Base-by-base conservation (phyloP, 164 flowering plant species). In the Cinnamomum chago region DNA sequence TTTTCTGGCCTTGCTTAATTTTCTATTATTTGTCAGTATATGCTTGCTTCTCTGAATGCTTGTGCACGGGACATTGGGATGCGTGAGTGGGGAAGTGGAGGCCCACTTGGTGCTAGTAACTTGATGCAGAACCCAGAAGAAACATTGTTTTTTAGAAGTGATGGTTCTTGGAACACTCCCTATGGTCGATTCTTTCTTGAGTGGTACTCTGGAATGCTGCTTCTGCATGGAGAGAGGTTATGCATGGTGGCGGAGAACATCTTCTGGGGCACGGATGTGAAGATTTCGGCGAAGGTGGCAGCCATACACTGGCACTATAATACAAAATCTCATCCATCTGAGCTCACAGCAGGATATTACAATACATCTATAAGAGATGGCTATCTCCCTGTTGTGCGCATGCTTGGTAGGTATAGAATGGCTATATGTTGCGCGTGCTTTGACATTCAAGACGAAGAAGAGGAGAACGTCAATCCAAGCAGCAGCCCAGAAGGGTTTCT, bases 201-300 rank as follows among this genome's bases (percentile, higher is more conserved):
- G 40, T 90, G 97, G 93, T 90, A 92, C 83, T 89, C 92, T 5
- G 77, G 79, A 7, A 81, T 84, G 92, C 80, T 92, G 66, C 82
- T 90, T 62, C 71, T 77, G 62, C 97, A 90, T 67, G 95, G 92
- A 6, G 91, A 92, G 72, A 85, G 89, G 65, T 76, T 92, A 17
- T 81, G 86, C 66, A 76, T 72, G 75, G 88, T 75, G 65, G 90
- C 92, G 23, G 81, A 82, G 68, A 24, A 86, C 22, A 84, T 89
- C 62, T 90, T 90, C 70, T 65, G 79, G 50, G 91, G 83, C 33
- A 81, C 81, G 55, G 83, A 82, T 68, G 84, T 83, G 27, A 76
- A 65, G 47, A 68, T 80, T 30, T 87, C 88, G 3, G 91, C 81
- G 10, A 92, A 92, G 78, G 76, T 92, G 17, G 86, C 88, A n/a